Percentiles rank a stretch among this genome's conserved stretches.
Conservation (phyloP, 2,329 filamentous ascomycete genomes). For the Epichloe brachyelytri region DNA sequence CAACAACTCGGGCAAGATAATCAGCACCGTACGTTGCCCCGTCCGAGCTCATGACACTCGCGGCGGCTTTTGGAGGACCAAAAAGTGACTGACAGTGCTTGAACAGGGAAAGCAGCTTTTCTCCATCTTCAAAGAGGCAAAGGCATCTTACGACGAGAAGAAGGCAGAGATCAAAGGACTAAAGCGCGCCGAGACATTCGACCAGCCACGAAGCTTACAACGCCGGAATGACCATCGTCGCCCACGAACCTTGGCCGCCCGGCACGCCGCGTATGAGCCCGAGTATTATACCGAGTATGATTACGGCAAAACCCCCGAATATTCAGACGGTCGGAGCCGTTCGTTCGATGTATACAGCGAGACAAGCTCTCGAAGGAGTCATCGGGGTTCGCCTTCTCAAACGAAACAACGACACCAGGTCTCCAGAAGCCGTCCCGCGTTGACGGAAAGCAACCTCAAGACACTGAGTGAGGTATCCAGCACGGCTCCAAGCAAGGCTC, state of each 20-base stretch:
- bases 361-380: constrained; percentile 30
- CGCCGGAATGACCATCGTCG: constrained; percentile 1
- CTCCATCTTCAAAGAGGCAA: constrained; percentile 84
- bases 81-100: neutral
- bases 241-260: neutral
- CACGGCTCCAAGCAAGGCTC: constrained; percentile 30
- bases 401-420: constrained; percentile 19
- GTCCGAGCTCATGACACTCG: neutral
- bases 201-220: constrained; percentile 16
- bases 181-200: constrained; percentile 49
- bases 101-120: constrained; percentile 75
- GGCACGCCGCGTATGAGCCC: constrained; percentile 5
- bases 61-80: neutral
- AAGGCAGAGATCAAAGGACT: constrained; percentile 65
- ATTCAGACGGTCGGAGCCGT: constrained; percentile 22
- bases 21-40: constrained; percentile 58
- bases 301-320: constrained; percentile 12
- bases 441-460: constrained; percentile 41
- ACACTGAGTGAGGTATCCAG: constrained; percentile 40
- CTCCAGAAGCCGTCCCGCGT: constrained; percentile 22
- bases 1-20: constrained; percentile 81
- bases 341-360: constrained; percentile 20
- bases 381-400: constrained; percentile 23
- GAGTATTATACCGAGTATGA: constrained; percentile 20
- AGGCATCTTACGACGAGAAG: constrained; percentile 74